Percentiles rank a stretch among this genome's conserved stretches.
phyloP scores from a whole-genome alignment of 768 basidiomycete genomes.

The Suillus variegatus region DNA sequence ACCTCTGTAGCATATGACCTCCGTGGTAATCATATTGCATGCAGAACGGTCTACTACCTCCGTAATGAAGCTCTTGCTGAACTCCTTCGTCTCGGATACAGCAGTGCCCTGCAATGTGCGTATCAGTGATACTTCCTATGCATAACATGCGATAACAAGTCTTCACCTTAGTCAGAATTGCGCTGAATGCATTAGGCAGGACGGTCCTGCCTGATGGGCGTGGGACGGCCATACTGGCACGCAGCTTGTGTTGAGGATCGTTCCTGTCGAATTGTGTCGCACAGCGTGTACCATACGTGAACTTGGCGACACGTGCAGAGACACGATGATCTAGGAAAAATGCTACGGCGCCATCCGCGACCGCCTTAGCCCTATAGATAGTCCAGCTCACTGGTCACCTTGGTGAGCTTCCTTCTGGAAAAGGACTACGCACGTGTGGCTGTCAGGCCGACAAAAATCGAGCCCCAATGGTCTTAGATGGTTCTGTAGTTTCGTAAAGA shows the following conservation, averaged over 20 bases:
- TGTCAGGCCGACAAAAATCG: constrained; percentile 50
- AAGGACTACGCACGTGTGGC: constrained; percentile 42
- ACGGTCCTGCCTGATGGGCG: constrained; percentile 34
- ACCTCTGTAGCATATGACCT: constrained; percentile 33
- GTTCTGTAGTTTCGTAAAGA: constrained; percentile 34
- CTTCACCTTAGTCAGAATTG: constrained; percentile 29
- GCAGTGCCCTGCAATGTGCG: constrained; percentile 23
- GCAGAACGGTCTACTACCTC: constrained; percentile 29
- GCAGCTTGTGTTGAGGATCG: constrained; percentile 31
- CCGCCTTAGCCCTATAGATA: constrained; percentile 42
- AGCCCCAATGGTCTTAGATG: constrained; percentile 37
- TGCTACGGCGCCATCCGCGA: constrained; percentile 45
- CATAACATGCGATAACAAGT: background rate
- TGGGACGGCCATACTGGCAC: constrained; percentile 28
- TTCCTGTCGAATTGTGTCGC: constrained; percentile 30
- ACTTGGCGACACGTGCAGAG: constrained; percentile 38
- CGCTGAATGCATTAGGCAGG: constrained; percentile 34
- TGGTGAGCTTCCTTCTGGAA: background rate
- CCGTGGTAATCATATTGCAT: constrained; percentile 31
- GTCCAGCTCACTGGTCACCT: background rate
- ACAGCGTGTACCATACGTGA: constrained; percentile 39
- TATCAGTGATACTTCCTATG: background rate
- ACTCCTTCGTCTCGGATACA: constrained; percentile 32
- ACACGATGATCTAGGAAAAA: constrained; percentile 47
- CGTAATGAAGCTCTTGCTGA: constrained; percentile 33